Conservation (phyloP, 257 asterid species). For the Solanum virginianum region DNA sequence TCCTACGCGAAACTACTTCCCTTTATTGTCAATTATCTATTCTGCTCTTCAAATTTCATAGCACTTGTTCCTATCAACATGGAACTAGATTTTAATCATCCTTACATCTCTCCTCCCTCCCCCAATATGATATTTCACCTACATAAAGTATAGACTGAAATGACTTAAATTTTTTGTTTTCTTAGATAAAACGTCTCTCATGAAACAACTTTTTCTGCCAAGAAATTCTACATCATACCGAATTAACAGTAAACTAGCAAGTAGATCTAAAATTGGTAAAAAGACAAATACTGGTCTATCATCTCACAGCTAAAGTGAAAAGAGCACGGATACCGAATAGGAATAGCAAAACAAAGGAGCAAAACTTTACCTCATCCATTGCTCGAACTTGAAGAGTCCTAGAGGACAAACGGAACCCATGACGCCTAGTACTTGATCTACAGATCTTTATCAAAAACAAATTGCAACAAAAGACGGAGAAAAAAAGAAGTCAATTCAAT, state of each 20-base stretch:
- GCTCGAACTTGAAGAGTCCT: slow-evolving; percentile 26
- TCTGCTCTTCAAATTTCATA: neutral
- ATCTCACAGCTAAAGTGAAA: neutral
- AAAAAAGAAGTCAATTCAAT: neutral
- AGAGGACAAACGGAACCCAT: slow-evolving; percentile 24
- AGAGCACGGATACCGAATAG: neutral
- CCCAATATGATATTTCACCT: neutral
- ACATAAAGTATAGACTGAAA: neutral
- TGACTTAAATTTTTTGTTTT: neutral
- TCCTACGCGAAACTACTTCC: neutral
- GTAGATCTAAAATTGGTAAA: neutral
- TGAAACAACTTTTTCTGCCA: neutral
- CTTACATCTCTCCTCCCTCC: neutral
- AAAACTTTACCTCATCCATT: slow-evolving; percentile 45
- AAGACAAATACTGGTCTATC: neutral
- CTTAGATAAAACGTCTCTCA: neutral
- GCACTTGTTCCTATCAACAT: neutral
- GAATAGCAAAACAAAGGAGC: neutral
- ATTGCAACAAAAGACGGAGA: neutral
- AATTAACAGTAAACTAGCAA: neutral
- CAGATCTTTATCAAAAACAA: slow-evolving; percentile 19
- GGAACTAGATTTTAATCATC: neutral
- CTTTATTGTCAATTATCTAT: neutral
- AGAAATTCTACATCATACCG: neutral
- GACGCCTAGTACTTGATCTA: slow-evolving; percentile 19